Evolutionary conservation across 768 basidiomycete genomes (phyloP).

Genomic region (Fistulinella prunicolor): DNA sequence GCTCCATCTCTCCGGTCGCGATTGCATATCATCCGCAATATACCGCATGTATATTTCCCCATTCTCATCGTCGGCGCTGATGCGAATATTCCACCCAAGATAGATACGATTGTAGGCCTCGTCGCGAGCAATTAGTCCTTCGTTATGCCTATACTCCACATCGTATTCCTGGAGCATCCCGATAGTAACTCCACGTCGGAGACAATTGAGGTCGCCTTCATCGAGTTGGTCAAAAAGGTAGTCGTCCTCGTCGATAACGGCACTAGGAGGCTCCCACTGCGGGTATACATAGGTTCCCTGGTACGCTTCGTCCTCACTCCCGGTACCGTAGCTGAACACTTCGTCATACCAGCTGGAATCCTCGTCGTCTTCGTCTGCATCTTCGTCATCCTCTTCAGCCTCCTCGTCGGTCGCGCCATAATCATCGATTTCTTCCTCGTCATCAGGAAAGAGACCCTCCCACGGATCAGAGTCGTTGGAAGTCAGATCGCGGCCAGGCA

Average conservation of each 20-base stretch:
- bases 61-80: conserved; percentile 41
- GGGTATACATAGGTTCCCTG: conserved; percentile 42
- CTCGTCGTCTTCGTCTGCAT: conserved; percentile 31
- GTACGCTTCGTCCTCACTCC: conserved; percentile 37
- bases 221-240: conserved; percentile 35
- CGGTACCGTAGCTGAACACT: conserved; percentile 35
- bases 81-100: conserved; percentile 66
- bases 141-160: conserved; percentile 53
- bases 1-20: conserved; percentile 45
- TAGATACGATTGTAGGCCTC: conserved; percentile 46
- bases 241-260: conserved; percentile 35
- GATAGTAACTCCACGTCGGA: conserved; percentile 57
- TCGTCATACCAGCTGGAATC: conserved; percentile 31
- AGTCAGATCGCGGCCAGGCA: conserved; percentile 24
- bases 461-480: conserved; percentile 58
- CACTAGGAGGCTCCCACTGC: conserved; percentile 58
- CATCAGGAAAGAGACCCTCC: conserved; percentile 62
- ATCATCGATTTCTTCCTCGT: conserved; percentile 42
- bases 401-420: conserved; percentile 25
- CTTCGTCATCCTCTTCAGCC: conserved; percentile 26
- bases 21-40: conserved; percentile 39
- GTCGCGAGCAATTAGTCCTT: conserved; percentile 50
- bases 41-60: conserved; percentile 42
- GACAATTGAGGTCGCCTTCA: conserved; percentile 39
- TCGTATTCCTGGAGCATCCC: conserved; percentile 56